phyloP scores from a whole-genome alignment of 2,329 filamentous ascomycete species.

The Colletotrichum chrysophilum region DNA sequence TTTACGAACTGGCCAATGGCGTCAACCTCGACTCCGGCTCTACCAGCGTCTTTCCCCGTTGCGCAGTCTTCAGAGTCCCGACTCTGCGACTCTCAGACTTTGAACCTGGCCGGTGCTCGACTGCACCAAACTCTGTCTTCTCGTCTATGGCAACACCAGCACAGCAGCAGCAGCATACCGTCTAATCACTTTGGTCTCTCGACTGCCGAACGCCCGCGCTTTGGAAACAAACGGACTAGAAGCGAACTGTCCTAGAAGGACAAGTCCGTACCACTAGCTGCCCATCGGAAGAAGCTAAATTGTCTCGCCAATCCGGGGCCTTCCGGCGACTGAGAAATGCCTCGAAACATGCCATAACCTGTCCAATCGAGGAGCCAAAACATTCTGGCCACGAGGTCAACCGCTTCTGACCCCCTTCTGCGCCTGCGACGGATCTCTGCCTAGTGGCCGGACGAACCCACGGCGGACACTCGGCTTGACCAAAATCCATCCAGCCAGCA shows the following conservation, averaged over 20 bases:
- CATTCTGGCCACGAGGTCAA: slow-evolving; percentile 11
- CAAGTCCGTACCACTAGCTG: neutral
- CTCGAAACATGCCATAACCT: neutral
- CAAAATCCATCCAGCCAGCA: neutral
- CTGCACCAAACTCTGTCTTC: neutral
- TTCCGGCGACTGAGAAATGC: neutral
- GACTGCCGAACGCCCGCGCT: neutral
- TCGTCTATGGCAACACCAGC: neutral
- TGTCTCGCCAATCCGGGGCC: neutral
- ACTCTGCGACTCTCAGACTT: neutral
- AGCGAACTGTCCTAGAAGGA: neutral
- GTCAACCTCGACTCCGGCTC: neutral
- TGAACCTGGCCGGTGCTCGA: neutral
- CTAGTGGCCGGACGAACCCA: neutral
- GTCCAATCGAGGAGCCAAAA: neutral
- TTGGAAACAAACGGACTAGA: neutral
- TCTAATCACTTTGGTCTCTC: neutral
- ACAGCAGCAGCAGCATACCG: neutral
- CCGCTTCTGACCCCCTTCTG: neutral
- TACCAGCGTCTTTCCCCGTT: neutral
- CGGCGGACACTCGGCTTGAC: neutral
- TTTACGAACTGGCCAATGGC: neutral
- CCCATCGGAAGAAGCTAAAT: neutral
- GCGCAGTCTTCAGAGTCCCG: neutral
- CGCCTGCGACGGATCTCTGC: neutral